Evolutionary conservation across 2,329 filamentous ascomycete genomes (phyloP).

Genomic region (Pseudocercospora crystallina): DNA sequence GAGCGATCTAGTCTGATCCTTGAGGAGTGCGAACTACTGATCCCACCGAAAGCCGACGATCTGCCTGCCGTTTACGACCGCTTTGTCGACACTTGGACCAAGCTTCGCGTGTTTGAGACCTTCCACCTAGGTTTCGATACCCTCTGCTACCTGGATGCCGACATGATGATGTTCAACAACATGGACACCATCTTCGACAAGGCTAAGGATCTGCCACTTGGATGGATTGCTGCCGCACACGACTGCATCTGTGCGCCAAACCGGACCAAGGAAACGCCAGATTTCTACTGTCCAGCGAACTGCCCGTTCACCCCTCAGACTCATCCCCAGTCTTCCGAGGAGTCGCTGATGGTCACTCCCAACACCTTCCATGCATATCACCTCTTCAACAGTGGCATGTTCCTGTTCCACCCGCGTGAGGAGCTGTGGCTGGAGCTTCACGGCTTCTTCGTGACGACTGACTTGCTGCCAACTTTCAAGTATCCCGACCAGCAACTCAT

Average conservation of each 20-base stretch:
- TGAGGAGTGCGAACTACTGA: slow-evolving; percentile 41
- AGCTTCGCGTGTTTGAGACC: slow-evolving; percentile 53
- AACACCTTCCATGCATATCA: slow-evolving; percentile 40
- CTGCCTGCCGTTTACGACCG: slow-evolving; percentile 49
- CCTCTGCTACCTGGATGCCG: slow-evolving; percentile 53
- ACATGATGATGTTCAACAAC: slow-evolving; percentile 48
- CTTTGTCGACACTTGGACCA: slow-evolving; percentile 56
- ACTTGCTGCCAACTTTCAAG: slow-evolving; percentile 44
- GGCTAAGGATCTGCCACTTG: slow-evolving; percentile 35
- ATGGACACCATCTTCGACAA: slow-evolving; percentile 47
- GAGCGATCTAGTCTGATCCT: slow-evolving; percentile 43
- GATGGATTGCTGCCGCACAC: slow-evolving; percentile 50
- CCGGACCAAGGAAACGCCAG: slow-evolving; percentile 48
- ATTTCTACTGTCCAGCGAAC: slow-evolving; percentile 47
- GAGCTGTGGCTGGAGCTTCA: slow-evolving; percentile 43
- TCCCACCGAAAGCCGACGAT: slow-evolving; percentile 38
- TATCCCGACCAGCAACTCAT: slow-evolving; percentile 57
- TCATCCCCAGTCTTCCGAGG: slow-evolving; percentile 35
- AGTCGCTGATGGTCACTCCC: slow-evolving; percentile 36
- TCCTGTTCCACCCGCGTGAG: slow-evolving; percentile 49
- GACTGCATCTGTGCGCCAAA: slow-evolving; percentile 54
- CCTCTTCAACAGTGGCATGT: slow-evolving; percentile 54
- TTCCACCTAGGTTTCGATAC: slow-evolving; percentile 35
- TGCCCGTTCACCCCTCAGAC: slow-evolving; percentile 47
- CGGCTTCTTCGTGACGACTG: slow-evolving; percentile 41